Percentiles rank a stretch among this genome's conserved stretches.
phyloP scores from a whole-genome alignment of 352 stramenopile genomes.

The Pythium sukuiense region DNA sequence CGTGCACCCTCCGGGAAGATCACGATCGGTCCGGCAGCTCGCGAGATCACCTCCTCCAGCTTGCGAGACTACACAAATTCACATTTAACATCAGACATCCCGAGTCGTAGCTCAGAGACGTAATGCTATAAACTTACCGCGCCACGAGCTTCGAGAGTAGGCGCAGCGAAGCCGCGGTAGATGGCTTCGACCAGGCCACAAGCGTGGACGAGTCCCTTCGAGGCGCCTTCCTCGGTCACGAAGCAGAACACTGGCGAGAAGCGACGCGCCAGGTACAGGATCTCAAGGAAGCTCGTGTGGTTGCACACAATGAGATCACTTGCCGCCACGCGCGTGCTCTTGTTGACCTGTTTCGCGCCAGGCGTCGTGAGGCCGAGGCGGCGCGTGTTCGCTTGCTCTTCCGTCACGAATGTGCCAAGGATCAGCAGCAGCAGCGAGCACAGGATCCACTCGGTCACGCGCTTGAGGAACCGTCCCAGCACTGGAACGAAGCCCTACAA shows the following conservation, averaged over 20 bases:
- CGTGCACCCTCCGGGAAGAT: constrained; percentile 76
- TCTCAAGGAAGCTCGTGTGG: constrained; percentile 78
- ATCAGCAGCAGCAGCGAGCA: constrained; percentile 66
- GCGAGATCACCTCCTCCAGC: constrained; percentile 66
- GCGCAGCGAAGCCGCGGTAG: constrained; percentile 52
- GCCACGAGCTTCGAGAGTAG: constrained; percentile 37
- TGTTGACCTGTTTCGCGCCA: constrained; percentile 38
- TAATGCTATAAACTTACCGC: constrained; percentile 27
- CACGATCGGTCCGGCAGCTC: constrained; percentile 61
- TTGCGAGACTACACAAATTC: constrained; percentile 33
- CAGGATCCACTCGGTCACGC: constrained; percentile 68
- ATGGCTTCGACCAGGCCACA: constrained; percentile 69
- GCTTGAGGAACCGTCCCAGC: constrained; percentile 66
- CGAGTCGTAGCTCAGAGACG: neutral
- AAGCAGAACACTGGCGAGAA: constrained; percentile 84
- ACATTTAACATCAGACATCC: neutral
- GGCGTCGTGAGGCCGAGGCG: constrained; percentile 60
- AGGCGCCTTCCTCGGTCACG: constrained; percentile 44
- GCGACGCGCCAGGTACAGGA: constrained; percentile 71
- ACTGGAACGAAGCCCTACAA: constrained; percentile 54
- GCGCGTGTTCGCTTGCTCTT: constrained; percentile 71
- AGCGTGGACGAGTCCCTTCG: constrained; percentile 61
- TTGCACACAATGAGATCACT: constrained; percentile 81
- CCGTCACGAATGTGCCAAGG: constrained; percentile 62
- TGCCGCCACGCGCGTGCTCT: constrained; percentile 37